Conservation (phyloP, 306 rosid species). For the Potentilla sterilis region DNA sequence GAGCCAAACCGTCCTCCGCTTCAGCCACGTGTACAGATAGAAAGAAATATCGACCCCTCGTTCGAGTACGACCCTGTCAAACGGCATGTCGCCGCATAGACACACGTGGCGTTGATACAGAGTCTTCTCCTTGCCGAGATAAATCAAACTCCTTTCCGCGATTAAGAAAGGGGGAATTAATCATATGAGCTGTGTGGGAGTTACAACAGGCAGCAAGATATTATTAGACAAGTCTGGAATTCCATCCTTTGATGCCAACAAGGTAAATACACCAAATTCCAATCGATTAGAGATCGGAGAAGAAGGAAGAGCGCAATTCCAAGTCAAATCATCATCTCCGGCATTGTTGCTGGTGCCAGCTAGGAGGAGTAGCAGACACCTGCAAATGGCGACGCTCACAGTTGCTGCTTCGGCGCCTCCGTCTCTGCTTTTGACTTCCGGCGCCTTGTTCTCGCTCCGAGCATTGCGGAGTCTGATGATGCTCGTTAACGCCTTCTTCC, state of each 20-base stretch:
- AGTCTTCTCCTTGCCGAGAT: not conserved
- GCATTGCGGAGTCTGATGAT: slow-evolving; percentile 51
- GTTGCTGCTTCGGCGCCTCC: slow-evolving; percentile 13
- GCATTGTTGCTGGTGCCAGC: not conserved
- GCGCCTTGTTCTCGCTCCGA: slow-evolving; percentile 56
- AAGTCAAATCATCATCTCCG: not conserved
- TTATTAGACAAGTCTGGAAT: not conserved
- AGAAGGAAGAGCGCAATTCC: not conserved
- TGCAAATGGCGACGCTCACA: slow-evolving; percentile 23
- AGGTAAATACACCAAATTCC: not conserved
- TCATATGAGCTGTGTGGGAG: slow-evolving; percentile 11
- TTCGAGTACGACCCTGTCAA: not conserved
- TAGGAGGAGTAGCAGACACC: not conserved
- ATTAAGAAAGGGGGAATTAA: not conserved
- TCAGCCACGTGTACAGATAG: not conserved
- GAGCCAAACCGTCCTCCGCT: not conserved
- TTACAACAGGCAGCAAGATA: not conserved
- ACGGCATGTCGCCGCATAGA: slow-evolving; percentile 20
- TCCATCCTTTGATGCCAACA: not conserved
- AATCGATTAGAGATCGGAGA: not conserved
- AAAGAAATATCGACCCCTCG: not conserved
- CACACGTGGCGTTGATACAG: not conserved
- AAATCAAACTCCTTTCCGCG: not conserved
- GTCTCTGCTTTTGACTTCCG: slow-evolving; percentile 54
- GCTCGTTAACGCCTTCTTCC: slow-evolving; percentile 47